Conservation (phyloP, 2,329 filamentous ascomycete species). For the Aspergillus sp. region DNA sequence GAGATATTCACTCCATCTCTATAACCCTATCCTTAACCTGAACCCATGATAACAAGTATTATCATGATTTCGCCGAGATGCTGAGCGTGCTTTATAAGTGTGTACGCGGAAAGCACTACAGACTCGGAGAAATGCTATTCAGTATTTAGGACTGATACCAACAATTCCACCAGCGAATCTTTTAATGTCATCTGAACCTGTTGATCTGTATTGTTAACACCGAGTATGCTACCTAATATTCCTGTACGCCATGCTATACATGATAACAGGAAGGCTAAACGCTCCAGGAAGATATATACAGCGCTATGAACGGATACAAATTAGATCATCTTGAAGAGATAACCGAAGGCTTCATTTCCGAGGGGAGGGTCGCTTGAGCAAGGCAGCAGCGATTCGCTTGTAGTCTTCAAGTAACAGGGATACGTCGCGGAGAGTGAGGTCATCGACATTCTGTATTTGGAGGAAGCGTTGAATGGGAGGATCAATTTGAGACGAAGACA, state of each 20-base stretch:
- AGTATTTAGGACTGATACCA: too few relatives aligned
- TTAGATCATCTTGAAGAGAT: background rate
- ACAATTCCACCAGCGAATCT: background rate
- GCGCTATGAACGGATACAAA: background rate
- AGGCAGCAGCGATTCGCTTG: slow-evolving; percentile 63
- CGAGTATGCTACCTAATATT: too few relatives aligned
- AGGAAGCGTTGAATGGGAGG: slow-evolving; percentile 72
- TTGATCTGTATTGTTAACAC: background rate
- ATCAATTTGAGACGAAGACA: slow-evolving; percentile 27
- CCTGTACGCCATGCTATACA: too few relatives aligned
- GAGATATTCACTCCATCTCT: too few relatives aligned
- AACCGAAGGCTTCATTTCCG: slow-evolving; percentile 12
- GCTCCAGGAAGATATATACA: too few relatives aligned
- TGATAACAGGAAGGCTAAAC: too few relatives aligned
- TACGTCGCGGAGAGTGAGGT: slow-evolving; percentile 71
- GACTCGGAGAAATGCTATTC: too few relatives aligned
- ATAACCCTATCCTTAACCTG: too few relatives aligned
- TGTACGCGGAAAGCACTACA: too few relatives aligned
- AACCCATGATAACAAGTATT: too few relatives aligned
- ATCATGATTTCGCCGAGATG: too few relatives aligned
- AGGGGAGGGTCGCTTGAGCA: slow-evolving; percentile 49
- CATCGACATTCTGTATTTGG: slow-evolving; percentile 66
- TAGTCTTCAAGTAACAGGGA: slow-evolving; percentile 71
- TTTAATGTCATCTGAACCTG: slow-evolving; percentile 1
- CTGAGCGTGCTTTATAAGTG: too few relatives aligned